Evolutionary conservation across 805 yeast species (phyloP), one percentile per base, ranked within the genome.

Genomic region (Lipomyces sp.): DNA sequence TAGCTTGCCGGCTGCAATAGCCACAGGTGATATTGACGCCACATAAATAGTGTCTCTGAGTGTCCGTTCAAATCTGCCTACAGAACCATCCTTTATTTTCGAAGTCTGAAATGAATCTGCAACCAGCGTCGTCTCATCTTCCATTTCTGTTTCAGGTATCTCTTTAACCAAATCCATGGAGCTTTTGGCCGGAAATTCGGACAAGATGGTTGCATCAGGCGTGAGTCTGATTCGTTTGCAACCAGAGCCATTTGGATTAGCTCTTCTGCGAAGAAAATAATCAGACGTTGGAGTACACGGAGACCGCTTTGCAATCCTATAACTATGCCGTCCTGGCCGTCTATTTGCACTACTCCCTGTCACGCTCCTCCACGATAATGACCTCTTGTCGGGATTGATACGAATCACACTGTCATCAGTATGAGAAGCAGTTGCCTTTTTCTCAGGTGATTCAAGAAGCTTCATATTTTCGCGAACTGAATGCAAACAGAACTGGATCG

Each of bases 401-500:
- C 24, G 0, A 15, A 42, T 42, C 48, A 42, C 48, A 8, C 48
- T n/a, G 29, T 24, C 18, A n/a, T 42, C 48, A 7, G 7, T 8
- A 15, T 15, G 3, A 5, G 24, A 42, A n/a, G 18, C n/a, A 42
- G 4, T n/a, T 42, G 48, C 18, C 15, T 15, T 6, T 42, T 13
- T 42, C 6, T n/a, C 48, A 15, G 48, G 48, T 42, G 48, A 42
- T 42, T 42, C 48, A n/a, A 42, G 48, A 15, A 42, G 24, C 18
- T 42, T 42, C 48, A 42, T 42, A 24, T 42, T 42, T 42, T 42
- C 48, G 24, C 48, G 48, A 42, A 42, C 48, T n/a, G 48, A 42
- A n/a, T 15, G 48, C 48, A 55, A 33, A 55, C 58, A 55, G 5
- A 18, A n/a, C 29, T 55, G 58, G 18, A 55, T 55, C 34, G 8